Evolutionary conservation across 1,284 basidiomycete genomes (phyloP).

Genomic region (Cystobasidium sp.): DNA sequence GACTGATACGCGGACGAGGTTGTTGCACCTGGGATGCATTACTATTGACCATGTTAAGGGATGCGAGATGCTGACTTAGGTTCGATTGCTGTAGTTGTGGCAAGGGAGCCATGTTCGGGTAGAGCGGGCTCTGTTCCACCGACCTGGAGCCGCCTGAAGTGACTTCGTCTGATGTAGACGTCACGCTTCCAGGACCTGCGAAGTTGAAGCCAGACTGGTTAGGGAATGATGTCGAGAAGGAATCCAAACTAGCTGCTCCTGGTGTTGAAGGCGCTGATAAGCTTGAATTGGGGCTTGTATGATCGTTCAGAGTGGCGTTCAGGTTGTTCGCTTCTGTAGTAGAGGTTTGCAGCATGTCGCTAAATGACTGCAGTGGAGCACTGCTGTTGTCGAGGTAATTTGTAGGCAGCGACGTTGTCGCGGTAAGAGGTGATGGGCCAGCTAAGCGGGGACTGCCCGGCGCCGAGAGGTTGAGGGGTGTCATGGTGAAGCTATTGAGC

Average conservation of each 20-base stretch:
- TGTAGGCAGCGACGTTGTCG: neutral
- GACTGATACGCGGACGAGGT: constrained; percentile 58
- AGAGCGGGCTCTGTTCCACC: constrained; percentile 36
- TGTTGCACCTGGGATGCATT: neutral
- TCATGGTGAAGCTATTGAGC: constrained; percentile 52
- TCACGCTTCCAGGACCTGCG: constrained; percentile 23
- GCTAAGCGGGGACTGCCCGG: constrained; percentile 27
- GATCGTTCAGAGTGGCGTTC: constrained; percentile 53
- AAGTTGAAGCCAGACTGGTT: constrained; percentile 14
- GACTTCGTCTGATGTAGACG: constrained; percentile 35
- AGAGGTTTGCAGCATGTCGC: constrained; percentile 46
- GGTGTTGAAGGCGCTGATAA: constrained; percentile 43
- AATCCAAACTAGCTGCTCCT: constrained; percentile 36
- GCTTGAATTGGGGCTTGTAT: constrained; percentile 35
- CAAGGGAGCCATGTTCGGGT: constrained; percentile 24
- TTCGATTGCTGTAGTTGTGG: constrained; percentile 27
- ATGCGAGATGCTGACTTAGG: constrained; percentile 29
- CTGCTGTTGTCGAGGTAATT: constrained; percentile 18
- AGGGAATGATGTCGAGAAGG: constrained; percentile 24
- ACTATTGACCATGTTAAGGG: constrained; percentile 29
- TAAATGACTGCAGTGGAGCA: constrained; percentile 18
- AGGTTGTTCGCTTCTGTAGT: constrained; percentile 48
- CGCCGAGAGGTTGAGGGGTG: constrained; percentile 45
- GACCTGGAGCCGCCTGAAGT: constrained; percentile 14
- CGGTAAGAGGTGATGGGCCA: constrained; percentile 17